Conservation (phyloP, 768 basidiomycete genomes). For the Calocybe indica region DNA sequence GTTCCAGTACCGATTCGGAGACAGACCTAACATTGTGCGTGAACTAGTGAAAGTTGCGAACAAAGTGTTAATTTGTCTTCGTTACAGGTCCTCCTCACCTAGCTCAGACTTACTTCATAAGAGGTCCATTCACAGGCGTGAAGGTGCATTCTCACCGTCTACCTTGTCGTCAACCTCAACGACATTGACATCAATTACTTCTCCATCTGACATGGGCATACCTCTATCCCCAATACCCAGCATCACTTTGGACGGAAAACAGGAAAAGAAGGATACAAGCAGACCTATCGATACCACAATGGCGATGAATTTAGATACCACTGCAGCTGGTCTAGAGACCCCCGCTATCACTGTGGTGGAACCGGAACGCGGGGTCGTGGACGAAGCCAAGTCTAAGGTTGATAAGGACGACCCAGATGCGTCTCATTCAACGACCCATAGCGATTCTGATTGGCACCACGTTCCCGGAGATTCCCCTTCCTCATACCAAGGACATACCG, state of each 20-base stretch:
- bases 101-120: constrained; percentile 10
- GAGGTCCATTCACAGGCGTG: constrained; percentile 40
- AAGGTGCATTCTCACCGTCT: constrained; percentile 62
- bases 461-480: constrained; percentile 2
- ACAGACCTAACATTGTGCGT: not conserved
- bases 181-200: constrained; percentile 6
- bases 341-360: constrained; percentile 34
- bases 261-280: not conserved
- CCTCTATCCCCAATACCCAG: constrained; percentile 1
- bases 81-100: constrained; percentile 6
- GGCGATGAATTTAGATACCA: not conserved
- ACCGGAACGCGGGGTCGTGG: constrained; percentile 13
- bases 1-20: constrained; percentile 5
- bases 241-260: not conserved
- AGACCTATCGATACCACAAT: constrained; percentile 2
- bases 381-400: constrained; percentile 5
- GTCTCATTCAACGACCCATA: too few relatives aligned
- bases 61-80: not conserved
- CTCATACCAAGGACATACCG: constrained; percentile 10
- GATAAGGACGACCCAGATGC: constrained; percentile 7
- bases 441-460: too few relatives aligned
- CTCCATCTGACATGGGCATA: constrained; percentile 7
- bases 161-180: constrained; percentile 15
- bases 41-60: too few relatives aligned
- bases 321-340: constrained; percentile 12